Conservation (phyloP, 305 asterid genomes). For the Fraxinus ornus region DNA sequence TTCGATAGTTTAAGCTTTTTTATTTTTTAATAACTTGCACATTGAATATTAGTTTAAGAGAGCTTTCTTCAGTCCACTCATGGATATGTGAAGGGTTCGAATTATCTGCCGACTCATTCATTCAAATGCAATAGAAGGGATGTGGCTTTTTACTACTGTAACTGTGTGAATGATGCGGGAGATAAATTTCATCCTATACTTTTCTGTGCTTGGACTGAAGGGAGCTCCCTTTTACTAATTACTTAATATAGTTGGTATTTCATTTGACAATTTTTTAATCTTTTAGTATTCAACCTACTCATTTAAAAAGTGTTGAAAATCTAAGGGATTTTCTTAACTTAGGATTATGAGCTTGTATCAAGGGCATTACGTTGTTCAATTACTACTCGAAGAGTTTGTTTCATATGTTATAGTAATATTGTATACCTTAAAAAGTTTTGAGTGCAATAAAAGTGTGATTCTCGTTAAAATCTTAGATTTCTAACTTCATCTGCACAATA, state of each 20-base stretch:
- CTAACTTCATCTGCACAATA: background rate
- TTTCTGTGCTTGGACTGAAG: conserved; percentile 64
- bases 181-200: conserved; percentile 47
- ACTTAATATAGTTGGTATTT: background rate
- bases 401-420: background rate
- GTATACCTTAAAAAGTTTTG: too few species aligned
- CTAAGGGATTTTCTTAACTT: background rate
- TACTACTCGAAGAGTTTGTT: background rate
- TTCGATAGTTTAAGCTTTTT: background rate
- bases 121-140: conserved; percentile 46
- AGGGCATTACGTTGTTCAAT: background rate
- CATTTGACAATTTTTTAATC: background rate
- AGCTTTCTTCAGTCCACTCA: conserved; percentile 60
- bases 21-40: too few species aligned
- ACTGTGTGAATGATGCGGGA: conserved; percentile 60
- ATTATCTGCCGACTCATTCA: conserved; percentile 63
- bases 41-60: conserved; percentile 27
- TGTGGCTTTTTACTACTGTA: conserved; percentile 38
- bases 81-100: conserved; percentile 43
- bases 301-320: background rate
- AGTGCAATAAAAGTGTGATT: background rate
- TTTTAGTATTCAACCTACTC: background rate
- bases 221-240: conserved; percentile 50
- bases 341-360: background rate
- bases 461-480: background rate